Evolutionary conservation across 192 early-diverging fungal genomes (phyloP), one percentile per base, ranked within the genome.

Genomic region (Coemansia sp.): DNA sequence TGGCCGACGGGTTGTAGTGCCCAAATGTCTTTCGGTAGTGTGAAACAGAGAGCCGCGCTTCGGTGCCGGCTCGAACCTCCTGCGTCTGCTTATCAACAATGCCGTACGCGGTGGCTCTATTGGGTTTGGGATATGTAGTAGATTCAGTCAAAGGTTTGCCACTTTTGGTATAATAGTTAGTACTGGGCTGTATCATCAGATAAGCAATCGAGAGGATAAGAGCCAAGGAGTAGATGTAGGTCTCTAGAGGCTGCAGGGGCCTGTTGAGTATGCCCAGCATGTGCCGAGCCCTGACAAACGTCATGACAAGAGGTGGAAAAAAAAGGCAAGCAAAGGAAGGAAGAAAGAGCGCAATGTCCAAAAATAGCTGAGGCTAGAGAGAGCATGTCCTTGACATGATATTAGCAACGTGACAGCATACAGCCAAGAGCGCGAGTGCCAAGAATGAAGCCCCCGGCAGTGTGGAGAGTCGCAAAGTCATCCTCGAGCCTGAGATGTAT

Each of bases 21-120:
- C 69, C 72, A 52, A 80, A 71, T 32, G 58, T 62, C 24, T 59
- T 68, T 52, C 72, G 65, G 47, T 71, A 70, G 58, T 35, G 34
- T 35, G 35, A 39, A 59, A 24, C 58, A 24, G 58, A 22, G 32
- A 39, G 18, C 58, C 11, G 35, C 58, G 37, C 58, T 35, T 39
- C 58, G 37, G n/a, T 59, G 58, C 37, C 30, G 34, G 37, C 30
- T 59, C 20, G 32, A 59, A 16, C 58, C 58, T 38, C 35, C 35
- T 35, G 58, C 34, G 58, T 59, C 35, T 39, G 58, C 58, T 35
- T 59, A 38, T 59, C 58, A 59, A 59, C 58, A 59, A 39, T 37
- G 35, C 58, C 58, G 58, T 39, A 39, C 18, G 35, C 58, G 58
- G 35, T 59, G 34, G 58, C 58, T 59, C 34, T 39, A 59, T 22